These are phyloP conservation scores for Botrytis squamosa DNA, from an alignment of 2,329 filamentous ascomycete species.

Conservation along the genomic window DNA sequence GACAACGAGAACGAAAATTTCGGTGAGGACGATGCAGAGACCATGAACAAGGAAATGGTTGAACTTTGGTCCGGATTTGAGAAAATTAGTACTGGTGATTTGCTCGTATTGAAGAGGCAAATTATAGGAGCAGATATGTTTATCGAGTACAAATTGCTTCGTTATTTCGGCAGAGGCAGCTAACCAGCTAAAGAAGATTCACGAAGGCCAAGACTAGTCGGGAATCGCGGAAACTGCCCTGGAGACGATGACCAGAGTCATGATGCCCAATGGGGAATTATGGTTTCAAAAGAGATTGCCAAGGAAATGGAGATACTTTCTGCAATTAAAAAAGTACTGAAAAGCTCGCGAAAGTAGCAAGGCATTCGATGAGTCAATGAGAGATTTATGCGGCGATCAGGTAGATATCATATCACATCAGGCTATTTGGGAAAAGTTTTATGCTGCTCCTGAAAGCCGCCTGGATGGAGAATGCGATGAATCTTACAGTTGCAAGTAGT, in stretches of 20 bases:
- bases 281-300: background rate
- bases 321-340: rapidly evolving
- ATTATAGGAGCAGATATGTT: background rate
- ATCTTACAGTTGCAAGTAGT: rapidly evolving
- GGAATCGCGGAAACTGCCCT: rapidly evolving
- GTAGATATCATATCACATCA: rapidly evolving
- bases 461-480: background rate
- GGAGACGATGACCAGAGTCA: background rate
- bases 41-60: background rate
- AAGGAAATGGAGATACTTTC: background rate
- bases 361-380: background rate
- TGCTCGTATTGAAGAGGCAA: background rate
- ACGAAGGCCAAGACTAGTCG: rapidly evolving
- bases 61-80: background rate
- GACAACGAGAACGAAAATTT: background rate
- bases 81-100: rapidly evolving
- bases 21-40: background rate
- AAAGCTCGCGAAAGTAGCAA: background rate
- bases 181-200: background rate
- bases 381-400: background rate
- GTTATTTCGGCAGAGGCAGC: background rate
- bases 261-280: background rate
- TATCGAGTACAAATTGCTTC: background rate
- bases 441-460: background rate
- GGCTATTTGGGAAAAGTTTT: background rate